Conservation (phyloP, 1,139 yeast genomes). For the Lodderomyces oxycetoniae region DNA sequence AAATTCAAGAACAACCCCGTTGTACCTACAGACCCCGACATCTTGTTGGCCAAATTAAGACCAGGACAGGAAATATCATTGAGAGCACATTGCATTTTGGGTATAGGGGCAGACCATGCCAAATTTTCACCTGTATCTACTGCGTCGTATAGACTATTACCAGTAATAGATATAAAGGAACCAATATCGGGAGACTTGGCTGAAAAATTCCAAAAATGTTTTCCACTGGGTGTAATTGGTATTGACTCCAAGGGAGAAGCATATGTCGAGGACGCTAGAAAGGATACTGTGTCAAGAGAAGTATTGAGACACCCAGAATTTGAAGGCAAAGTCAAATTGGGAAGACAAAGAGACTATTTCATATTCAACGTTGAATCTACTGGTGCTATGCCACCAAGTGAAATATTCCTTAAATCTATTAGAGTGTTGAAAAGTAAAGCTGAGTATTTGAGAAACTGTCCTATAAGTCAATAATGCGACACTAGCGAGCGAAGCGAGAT, state of each 20-base stretch:
- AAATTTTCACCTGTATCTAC: slow-evolving; percentile 96
- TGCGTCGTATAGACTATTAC: slow-evolving; percentile 93
- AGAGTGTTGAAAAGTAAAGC: slow-evolving; percentile 84
- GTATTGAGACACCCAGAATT: slow-evolving; percentile 92
- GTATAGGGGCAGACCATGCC: slow-evolving; percentile 93
- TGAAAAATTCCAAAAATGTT: slow-evolving; percentile 74
- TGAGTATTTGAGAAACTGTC: slow-evolving; percentile 71
- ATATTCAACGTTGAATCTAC: slow-evolving; percentile 91
- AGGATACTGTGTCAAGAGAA: slow-evolving; percentile 94
- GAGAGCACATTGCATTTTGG: slow-evolving; percentile 86
- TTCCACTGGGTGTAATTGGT: slow-evolving; percentile 89
- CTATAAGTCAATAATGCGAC: slow-evolving; percentile 63
- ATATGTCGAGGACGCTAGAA: slow-evolving; percentile 78
- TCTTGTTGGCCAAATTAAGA: slow-evolving; percentile 83
- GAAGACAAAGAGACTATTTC: slow-evolving; percentile 88
- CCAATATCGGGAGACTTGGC: slow-evolving; percentile 81
- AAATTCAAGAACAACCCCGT: slow-evolving; percentile 65
- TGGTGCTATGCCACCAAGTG: slow-evolving; percentile 97
- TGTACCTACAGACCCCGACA: slow-evolving; percentile 79
- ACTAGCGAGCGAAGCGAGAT: no score
- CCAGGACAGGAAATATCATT: slow-evolving; percentile 96
- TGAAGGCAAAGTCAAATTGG: slow-evolving; percentile 81
- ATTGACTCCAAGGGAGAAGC: slow-evolving; percentile 67
- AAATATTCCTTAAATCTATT: slow-evolving; percentile 85
- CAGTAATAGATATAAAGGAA: slow-evolving; percentile 73